A percentile compares a stretch with the other conserved stretches of the same genome.
These are phyloP conservation scores for Nasturtium officinale DNA, from an alignment of 345 rosid genomes.

Conservation along the genomic window DNA sequence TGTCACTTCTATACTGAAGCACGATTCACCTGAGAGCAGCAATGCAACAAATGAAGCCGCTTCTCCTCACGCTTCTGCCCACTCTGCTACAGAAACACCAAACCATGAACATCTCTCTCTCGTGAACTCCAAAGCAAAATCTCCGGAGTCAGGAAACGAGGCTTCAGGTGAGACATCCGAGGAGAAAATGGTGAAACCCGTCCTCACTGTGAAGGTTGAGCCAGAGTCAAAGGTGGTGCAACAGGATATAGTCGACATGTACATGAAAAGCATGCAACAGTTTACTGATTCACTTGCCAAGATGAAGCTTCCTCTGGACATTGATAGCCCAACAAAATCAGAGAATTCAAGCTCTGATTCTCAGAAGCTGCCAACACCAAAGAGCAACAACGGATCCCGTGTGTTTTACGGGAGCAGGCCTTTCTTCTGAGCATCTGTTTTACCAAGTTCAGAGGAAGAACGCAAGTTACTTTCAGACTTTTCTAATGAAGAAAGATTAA, in stretches of 20 bases:
- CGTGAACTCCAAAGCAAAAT: conserved; percentile 47
- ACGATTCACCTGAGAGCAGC: conserved; percentile 80
- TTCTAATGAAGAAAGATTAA: conserved; percentile 65
- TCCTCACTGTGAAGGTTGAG: conserved; percentile 59
- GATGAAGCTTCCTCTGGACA: conserved; percentile 97
- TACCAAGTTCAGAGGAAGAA: conserved; percentile 49
- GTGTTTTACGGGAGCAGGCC: conserved; percentile 98
- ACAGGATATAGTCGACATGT: conserved; percentile 97
- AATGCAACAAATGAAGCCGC: conserved; percentile 74
- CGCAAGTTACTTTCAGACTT: conserved; percentile 73
- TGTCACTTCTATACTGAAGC: conserved; percentile 54
- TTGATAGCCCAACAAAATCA: conserved; percentile 71
- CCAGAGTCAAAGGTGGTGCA: conserved; percentile 80
- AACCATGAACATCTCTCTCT: conserved; percentile 53
- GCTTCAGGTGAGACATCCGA: conserved; percentile 53
- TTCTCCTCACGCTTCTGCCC: conserved; percentile 67
- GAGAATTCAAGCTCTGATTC: conserved; percentile 83
- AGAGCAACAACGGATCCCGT: conserved; percentile 77
- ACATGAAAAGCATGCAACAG: conserved; percentile 99
- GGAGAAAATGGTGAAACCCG: conserved; percentile 53
- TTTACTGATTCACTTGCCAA: conserved; percentile 98
- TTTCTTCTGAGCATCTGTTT: conserved; percentile 73
- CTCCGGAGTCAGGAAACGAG: conserved; percentile 49
- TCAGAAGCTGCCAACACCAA: conserved; percentile 65
- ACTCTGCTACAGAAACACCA: conserved; percentile 55